phyloP scores from a whole-genome alignment of 2,329 filamentous ascomycete genomes.

The Curvularia sp. region DNA sequence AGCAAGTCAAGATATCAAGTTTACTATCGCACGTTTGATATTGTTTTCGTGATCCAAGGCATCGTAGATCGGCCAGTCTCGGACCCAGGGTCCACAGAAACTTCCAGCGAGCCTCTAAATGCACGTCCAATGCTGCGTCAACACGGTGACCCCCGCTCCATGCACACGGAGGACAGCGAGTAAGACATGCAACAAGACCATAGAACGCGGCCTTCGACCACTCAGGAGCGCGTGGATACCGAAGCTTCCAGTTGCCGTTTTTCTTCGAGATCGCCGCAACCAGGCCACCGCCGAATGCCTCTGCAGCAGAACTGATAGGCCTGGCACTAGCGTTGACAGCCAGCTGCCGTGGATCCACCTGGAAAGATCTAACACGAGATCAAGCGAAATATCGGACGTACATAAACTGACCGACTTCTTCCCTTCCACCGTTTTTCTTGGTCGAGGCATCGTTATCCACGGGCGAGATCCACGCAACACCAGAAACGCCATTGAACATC shows the following conservation, averaged over 20 bases:
- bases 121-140: slow-evolving; percentile 11
- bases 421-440: neutral
- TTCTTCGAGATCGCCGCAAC: neutral
- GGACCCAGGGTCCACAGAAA: slow-evolving; percentile 27
- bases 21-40: slow-evolving; percentile 7
- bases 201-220: neutral
- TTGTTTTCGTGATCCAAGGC: slow-evolving; percentile 10
- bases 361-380: slow-evolving; percentile 13
- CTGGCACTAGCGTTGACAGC: slow-evolving; percentile 17
- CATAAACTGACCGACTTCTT: slow-evolving; percentile 12
- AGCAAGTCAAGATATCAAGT: slow-evolving; percentile 2
- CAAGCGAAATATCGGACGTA: slow-evolving; percentile 10
- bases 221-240: neutral
- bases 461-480: slow-evolving; percentile 6
- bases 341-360: slow-evolving; percentile 16
- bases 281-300: slow-evolving; percentile 4
- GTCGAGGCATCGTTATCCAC: slow-evolving; percentile 1
- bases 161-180: slow-evolving; percentile 4
- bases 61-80: slow-evolving; percentile 22
- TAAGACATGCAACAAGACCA: slow-evolving; percentile 1
- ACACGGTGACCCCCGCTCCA: slow-evolving; percentile 10
- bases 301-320: slow-evolving; percentile 10
- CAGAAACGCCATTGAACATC: slow-evolving; percentile 8
- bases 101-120: slow-evolving; percentile 21
- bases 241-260: neutral